Evolutionary conservation across 495 filamentous ascomycete genomes (phyloP).

Genomic region (Hapsidospora chrysogenum): DNA sequence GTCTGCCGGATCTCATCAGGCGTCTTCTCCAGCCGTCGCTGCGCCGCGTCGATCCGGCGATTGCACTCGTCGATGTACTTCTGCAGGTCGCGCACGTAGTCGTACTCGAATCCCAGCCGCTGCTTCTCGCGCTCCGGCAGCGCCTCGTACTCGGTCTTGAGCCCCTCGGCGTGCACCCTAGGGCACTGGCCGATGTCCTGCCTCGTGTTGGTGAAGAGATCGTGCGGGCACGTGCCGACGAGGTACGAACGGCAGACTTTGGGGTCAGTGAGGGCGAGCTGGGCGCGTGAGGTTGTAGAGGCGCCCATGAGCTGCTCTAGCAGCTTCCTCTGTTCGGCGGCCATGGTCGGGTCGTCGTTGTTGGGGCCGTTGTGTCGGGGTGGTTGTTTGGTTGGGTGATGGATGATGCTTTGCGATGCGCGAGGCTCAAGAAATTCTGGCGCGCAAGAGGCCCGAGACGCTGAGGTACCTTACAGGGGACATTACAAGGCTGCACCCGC

Average conservation of each 20-base stretch:
- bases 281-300: slow-evolving; percentile 50
- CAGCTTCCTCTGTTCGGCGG: slow-evolving; percentile 88
- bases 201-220: slow-evolving; percentile 99
- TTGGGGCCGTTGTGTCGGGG: too few relatives aligned
- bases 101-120: slow-evolving; percentile 82
- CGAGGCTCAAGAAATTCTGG: too few relatives aligned
- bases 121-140: slow-evolving; percentile 49
- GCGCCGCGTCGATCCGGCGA: slow-evolving; percentile 75
- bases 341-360: too few relatives aligned
- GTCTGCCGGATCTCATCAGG: slow-evolving; percentile 95
- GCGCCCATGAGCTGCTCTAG: slow-evolving; percentile 79
- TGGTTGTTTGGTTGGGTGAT: too few relatives aligned
- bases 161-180: slow-evolving; percentile 74
- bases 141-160: slow-evolving; percentile 74
- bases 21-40: slow-evolving; percentile 87
- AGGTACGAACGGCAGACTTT: slow-evolving; percentile 95
- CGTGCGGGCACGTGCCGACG: slow-evolving; percentile 87
- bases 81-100: slow-evolving; percentile 90
- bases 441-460: too few relatives aligned
- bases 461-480: too few relatives aligned
- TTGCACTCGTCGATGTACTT: slow-evolving; percentile 96
- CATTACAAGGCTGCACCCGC: too few relatives aligned
- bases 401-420: too few relatives aligned
- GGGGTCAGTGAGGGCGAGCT: slow-evolving; percentile 76
- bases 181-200: slow-evolving; percentile 88